phyloP scores from a whole-genome alignment of 2,329 filamentous ascomycete genomes.

The Sarocladiaceae sp. region DNA sequence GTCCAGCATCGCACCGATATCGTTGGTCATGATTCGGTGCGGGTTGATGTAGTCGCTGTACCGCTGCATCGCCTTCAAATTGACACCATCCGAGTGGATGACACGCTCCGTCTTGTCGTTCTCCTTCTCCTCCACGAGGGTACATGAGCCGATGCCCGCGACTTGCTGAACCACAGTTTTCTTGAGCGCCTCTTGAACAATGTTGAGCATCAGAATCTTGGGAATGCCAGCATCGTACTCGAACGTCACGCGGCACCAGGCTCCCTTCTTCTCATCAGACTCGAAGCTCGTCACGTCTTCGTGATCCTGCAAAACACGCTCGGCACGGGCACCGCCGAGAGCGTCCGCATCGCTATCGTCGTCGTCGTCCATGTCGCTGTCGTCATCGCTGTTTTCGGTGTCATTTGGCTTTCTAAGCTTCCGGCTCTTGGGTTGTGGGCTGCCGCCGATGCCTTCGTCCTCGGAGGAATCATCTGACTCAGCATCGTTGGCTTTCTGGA shows the following conservation, averaged over 20 bases:
- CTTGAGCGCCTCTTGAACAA: slow-evolving; percentile 76
- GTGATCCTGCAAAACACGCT: slow-evolving; percentile 57
- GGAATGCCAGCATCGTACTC: slow-evolving; percentile 74
- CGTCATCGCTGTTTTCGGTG: slow-evolving; percentile 13
- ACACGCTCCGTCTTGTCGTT: slow-evolving; percentile 32
- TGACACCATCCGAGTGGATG: slow-evolving; percentile 78
- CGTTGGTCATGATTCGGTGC: slow-evolving; percentile 83
- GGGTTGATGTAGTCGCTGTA: slow-evolving; percentile 82
- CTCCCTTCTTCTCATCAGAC: slow-evolving; percentile 68
- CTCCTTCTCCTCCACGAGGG: slow-evolving; percentile 54
- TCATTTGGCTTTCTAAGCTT: slow-evolving; percentile 13
- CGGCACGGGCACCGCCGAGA: slow-evolving; percentile 37
- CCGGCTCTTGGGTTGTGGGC: slow-evolving; percentile 27
- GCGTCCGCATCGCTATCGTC: slow-evolving; percentile 33
- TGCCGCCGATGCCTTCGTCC: slow-evolving; percentile 46
- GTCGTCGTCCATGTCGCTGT: slow-evolving; percentile 28
- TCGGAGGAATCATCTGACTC: slow-evolving; percentile 49
- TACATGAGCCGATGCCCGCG: slow-evolving; percentile 66
- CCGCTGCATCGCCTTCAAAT: slow-evolving; percentile 84
- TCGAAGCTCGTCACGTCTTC: slow-evolving; percentile 68
- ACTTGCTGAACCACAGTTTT: slow-evolving; percentile 85
- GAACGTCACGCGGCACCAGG: slow-evolving; percentile 73
- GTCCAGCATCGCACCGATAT: slow-evolving; percentile 76
- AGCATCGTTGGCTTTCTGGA: slow-evolving; percentile 57
- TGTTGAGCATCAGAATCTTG: slow-evolving; percentile 87